Conservation (phyloP, 1,284 basidiomycete genomes). For the Mycena sp. region DNA sequence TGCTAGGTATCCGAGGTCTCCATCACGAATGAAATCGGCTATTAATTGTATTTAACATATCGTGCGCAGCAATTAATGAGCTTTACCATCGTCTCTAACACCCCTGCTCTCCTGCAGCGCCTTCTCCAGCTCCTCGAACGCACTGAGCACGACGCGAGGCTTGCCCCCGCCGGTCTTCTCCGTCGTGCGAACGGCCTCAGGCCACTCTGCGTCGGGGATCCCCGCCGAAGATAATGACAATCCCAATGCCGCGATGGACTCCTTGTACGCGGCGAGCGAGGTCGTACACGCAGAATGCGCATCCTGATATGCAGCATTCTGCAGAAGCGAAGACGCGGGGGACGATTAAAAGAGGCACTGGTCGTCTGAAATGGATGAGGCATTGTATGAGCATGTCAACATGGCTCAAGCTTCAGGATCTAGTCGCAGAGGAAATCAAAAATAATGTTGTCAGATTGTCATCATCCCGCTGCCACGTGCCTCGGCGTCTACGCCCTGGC, state of each 20-base stretch:
- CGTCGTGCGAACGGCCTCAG: constrained; percentile 37
- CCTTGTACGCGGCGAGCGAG: constrained; percentile 72
- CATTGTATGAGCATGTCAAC: too few relatives aligned
- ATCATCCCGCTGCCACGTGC: too few relatives aligned
- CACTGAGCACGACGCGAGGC: constrained; percentile 53
- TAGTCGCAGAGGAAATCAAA: too few relatives aligned
- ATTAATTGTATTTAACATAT: neutral
- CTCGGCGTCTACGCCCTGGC: too few relatives aligned
- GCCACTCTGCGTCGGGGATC: constrained; percentile 76
- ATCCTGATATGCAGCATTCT: constrained; percentile 96
- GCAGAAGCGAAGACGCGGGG: too few relatives aligned
- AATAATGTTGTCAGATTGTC: too few relatives aligned
- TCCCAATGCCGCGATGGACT: constrained; percentile 62
- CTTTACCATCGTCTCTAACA: constrained; percentile 23
- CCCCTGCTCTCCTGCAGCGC: constrained; percentile 57
- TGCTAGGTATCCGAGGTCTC: constrained; percentile 8
- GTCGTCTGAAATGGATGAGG: too few relatives aligned
- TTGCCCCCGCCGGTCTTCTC: constrained; percentile 25
- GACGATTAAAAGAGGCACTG: too few relatives aligned
- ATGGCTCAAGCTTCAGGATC: too few relatives aligned
- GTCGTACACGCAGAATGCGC: constrained; percentile 89
- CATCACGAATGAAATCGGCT: constrained; percentile 18
- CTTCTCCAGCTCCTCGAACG: constrained; percentile 76
- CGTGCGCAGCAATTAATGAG: constrained; percentile 29
- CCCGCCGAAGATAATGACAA: constrained; percentile 55